A percentile compares a stretch with the other conserved stretches of the same genome.
Conservation (phyloP, 2,329 filamentous ascomycete species). For the Aspergillus chevalieri region DNA sequence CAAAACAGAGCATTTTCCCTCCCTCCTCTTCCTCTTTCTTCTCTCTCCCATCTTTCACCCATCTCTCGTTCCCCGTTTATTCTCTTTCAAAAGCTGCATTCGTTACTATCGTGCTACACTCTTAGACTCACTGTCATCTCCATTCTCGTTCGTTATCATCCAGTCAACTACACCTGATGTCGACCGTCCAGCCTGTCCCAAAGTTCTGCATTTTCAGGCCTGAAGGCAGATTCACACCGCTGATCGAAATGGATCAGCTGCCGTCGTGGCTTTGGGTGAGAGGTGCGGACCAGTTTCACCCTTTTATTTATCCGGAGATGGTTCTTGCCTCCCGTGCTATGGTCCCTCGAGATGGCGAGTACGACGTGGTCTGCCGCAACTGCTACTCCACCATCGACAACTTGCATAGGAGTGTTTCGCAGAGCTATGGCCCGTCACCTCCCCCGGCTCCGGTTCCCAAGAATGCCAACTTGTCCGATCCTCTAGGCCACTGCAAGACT, state of each 20-base stretch:
- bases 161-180: neutral
- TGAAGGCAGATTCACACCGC: slow-evolving; percentile 29
- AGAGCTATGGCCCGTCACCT: slow-evolving; percentile 8
- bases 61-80: slow-evolving; percentile 4
- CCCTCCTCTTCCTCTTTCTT: slow-evolving; percentile 1
- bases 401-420: slow-evolving; percentile 19
- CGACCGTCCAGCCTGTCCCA: slow-evolving; percentile 21
- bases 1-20: neutral
- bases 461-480: too few relatives aligned
- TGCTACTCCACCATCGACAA: slow-evolving; percentile 19
- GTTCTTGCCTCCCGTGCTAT: slow-evolving; percentile 14
- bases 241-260: slow-evolving; percentile 41
- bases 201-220: slow-evolving; percentile 36
- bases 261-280: slow-evolving; percentile 31
- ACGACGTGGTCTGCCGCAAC: slow-evolving; percentile 28
- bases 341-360: slow-evolving; percentile 26
- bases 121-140: neutral
- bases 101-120: slow-evolving; percentile 4
- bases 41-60: slow-evolving; percentile 1
- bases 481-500: too few relatives aligned
- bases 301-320: slow-evolving; percentile 14
- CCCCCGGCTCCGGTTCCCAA: neutral
- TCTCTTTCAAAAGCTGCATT: neutral
- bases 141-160: slow-evolving; percentile 3
- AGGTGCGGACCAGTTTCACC: slow-evolving; percentile 16